Percentiles rank a stretch among this genome's conserved stretches.
phyloP scores from a whole-genome alignment of 495 filamentous ascomycete species.

The Penicillium cataractarum region DNA sequence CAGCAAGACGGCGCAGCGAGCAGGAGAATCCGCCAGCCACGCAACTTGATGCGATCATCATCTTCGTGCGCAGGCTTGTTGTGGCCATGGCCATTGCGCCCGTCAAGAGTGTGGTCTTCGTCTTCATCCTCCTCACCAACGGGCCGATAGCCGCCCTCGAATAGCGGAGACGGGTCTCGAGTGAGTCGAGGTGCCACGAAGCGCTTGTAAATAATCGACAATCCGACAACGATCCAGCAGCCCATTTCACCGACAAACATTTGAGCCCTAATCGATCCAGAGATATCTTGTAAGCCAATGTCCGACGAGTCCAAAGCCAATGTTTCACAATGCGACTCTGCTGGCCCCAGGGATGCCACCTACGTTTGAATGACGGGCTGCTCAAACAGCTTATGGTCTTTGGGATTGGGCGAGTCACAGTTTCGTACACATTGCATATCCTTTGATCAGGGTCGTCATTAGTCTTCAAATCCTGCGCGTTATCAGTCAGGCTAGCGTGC shows the following conservation, averaged over 20 bases:
- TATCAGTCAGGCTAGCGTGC: constrained; percentile 11
- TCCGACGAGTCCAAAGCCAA: constrained; percentile 1
- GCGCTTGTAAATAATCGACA: constrained; percentile 63
- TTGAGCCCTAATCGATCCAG: constrained; percentile 54
- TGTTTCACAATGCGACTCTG: neutral
- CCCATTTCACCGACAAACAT: constrained; percentile 96
- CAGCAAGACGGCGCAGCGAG: constrained; percentile 88
- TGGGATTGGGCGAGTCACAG: constrained; percentile 77
- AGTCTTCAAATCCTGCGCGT: neutral
- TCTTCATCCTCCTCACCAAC: constrained; percentile 56
- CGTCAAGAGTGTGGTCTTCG: constrained; percentile 41
- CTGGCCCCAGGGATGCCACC: constrained; percentile 20
- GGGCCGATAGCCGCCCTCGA: constrained; percentile 66
- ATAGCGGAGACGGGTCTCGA: constrained; percentile 41
- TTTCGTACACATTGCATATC: constrained; percentile 95
- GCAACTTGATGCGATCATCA: constrained; percentile 58
- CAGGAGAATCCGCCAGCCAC: constrained; percentile 72
- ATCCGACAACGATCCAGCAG: constrained; percentile 82
- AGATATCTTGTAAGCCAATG: constrained; percentile 12
- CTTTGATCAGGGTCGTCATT: constrained; percentile 42
- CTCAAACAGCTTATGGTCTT: constrained; percentile 70
- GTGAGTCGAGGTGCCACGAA: constrained; percentile 48
- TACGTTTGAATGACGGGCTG: constrained; percentile 95
- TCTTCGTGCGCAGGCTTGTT: constrained; percentile 53
- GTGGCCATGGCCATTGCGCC: constrained; percentile 36